A percentile compares a stretch with the other conserved stretches of the same genome.
Evolutionary conservation across 345 rosid species (phyloP).

Genomic region (Pistacia integerrima): DNA sequence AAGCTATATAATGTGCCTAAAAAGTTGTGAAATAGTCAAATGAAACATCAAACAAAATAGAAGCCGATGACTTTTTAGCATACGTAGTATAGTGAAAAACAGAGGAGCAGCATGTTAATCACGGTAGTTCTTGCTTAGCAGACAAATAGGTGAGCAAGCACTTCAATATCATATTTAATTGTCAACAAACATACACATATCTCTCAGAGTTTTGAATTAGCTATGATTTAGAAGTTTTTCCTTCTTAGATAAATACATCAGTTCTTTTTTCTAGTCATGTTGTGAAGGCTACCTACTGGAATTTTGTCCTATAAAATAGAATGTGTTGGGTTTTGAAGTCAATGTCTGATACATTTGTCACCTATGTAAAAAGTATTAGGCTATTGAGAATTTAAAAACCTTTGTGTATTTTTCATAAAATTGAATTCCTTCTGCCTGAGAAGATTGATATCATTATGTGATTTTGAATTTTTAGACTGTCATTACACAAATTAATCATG

Average conservation of each 20-base stretch:
- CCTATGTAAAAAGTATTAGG: neutral
- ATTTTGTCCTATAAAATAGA: too few relatives aligned
- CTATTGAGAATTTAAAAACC: neutral
- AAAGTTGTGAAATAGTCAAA: too few relatives aligned
- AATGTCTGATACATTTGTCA: neutral
- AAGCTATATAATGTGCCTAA: too few relatives aligned
- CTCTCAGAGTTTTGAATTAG: neutral
- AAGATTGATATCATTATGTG: neutral
- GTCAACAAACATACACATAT: neutral
- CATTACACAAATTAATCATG: slow-evolving; percentile 79
- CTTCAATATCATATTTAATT: neutral
- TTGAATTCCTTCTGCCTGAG: neutral
- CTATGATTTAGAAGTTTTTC: neutral
- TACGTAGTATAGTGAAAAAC: too few relatives aligned
- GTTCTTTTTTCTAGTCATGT: neutral
- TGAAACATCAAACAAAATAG: too few relatives aligned
- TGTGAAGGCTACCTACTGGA: neutral
- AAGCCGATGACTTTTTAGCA: too few relatives aligned
- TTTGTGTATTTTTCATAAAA: neutral
- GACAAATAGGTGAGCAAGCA: too few relatives aligned
- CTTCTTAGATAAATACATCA: neutral
- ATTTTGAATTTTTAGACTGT: slow-evolving; percentile 42
- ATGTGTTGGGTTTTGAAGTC: neutral
- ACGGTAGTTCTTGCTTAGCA: too few relatives aligned
- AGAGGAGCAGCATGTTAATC: too few relatives aligned